These are phyloP conservation scores for Lentinula lateritia DNA, from an alignment of 768 basidiomycete genomes.

Conservation along the genomic window DNA sequence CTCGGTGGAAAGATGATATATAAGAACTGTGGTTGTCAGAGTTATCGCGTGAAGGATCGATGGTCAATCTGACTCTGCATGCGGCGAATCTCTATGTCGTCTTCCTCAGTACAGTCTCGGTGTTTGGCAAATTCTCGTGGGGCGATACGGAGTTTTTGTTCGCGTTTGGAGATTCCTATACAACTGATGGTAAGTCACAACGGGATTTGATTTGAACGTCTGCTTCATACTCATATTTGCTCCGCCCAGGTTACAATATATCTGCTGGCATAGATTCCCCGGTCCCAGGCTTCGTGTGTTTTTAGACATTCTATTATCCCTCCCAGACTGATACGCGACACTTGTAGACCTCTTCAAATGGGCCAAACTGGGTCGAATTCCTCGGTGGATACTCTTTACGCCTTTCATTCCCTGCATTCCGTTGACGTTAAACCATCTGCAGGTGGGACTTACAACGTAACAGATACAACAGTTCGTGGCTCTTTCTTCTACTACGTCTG, in stretches of 20 bases:
- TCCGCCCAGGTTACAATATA: constrained; percentile 44
- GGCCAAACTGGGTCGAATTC: constrained; percentile 57
- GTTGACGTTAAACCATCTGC: background rate
- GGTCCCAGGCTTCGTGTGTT: constrained; percentile 43
- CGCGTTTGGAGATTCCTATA: constrained; percentile 62
- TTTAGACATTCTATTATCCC: background rate
- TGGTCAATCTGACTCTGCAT: background rate
- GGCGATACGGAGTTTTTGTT: constrained; percentile 34
- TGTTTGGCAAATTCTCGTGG: constrained; percentile 1
- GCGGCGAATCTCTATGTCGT: background rate
- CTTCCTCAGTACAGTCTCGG: background rate
- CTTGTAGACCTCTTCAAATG: constrained; percentile 50
- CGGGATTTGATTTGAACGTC: background rate
- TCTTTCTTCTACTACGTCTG: background rate
- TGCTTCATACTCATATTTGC: background rate
- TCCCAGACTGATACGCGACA: constrained; percentile 5
- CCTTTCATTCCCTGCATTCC: background rate
- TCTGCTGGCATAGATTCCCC: constrained; percentile 49
- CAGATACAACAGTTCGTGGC: constrained; percentile 36
- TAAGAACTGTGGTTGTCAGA: background rate
- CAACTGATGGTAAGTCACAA: constrained; percentile 31
- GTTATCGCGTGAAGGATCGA: background rate
- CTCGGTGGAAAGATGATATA: background rate
- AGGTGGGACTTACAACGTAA: constrained; percentile 54
- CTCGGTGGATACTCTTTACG: constrained; percentile 30